Conservation (phyloP, 305 asterid genomes). For the Fraxinus greggii region DNA sequence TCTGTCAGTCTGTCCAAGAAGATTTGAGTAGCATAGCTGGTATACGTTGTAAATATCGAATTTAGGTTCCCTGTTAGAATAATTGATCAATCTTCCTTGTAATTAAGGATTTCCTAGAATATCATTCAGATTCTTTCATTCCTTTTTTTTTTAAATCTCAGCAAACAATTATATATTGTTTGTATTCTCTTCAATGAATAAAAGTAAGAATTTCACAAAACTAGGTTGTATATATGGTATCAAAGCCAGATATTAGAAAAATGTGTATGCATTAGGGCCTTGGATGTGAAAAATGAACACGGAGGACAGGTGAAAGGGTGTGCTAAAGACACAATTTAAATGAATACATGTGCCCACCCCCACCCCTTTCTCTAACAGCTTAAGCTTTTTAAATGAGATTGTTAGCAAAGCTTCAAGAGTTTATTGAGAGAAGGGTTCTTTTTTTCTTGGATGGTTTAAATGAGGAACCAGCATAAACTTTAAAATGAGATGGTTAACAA, state of each 20-base stretch:
- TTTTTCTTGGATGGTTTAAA: not conserved
- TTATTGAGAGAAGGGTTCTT: not conserved
- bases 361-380: not conserved
- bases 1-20: not conserved
- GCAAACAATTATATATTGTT: not conserved
- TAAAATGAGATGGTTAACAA: not conserved
- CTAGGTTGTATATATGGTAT: not conserved
- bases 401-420: not conserved
- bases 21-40: not conserved
- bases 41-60: not conserved
- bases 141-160: not conserved
- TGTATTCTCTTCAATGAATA: not conserved
- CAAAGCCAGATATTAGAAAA: not conserved
- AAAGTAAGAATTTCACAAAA: not conserved
- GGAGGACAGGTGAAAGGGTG: not conserved
- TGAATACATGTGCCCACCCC: not conserved
- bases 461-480: not conserved
- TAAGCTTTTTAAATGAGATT: not conserved
- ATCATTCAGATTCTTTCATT: not conserved
- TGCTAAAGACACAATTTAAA: not conserved
- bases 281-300: not conserved
- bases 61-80: not conserved
- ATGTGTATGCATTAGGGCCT: not conserved
- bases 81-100: not conserved
- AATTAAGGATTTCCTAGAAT: not conserved